Evolutionary conservation across 2,329 filamentous ascomycete genomes (phyloP).

Genomic region (Coleophoma cylindrospora): DNA sequence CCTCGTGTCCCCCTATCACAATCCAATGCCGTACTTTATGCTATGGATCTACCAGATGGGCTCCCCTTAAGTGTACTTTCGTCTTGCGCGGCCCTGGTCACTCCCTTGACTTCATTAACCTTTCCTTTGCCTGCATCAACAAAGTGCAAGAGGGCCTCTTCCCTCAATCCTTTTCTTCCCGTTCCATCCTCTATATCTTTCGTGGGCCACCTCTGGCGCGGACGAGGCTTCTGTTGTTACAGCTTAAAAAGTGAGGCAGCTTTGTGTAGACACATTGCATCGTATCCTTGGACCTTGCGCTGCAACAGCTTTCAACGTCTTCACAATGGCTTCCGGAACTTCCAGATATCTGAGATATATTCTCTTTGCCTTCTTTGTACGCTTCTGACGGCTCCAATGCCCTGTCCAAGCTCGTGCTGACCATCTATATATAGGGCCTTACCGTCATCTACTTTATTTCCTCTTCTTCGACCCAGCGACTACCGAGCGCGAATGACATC

Average conservation of each 20-base stretch:
- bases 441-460: conserved; percentile 81
- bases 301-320: conserved; percentile 5
- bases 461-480: conserved; percentile 44
- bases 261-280: neutral
- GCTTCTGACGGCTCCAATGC: conserved; percentile 27
- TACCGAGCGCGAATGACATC: conserved; percentile 23
- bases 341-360: conserved; percentile 72
- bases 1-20: too few relatives aligned
- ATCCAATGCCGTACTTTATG: too few relatives aligned
- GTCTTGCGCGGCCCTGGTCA: too few relatives aligned
- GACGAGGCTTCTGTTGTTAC: too few relatives aligned
- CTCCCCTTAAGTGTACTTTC: too few relatives aligned
- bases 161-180: too few relatives aligned
- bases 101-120: neutral
- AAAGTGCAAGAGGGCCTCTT: neutral
- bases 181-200: neutral
- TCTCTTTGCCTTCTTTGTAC: conserved; percentile 78
- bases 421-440: conserved; percentile 42
- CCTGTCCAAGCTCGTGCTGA: neutral
- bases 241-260: neutral
- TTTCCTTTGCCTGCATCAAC: conserved; percentile 2
- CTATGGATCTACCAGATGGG: too few relatives aligned
- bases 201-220: neutral
- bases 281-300: neutral
- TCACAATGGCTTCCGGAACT: conserved; percentile 26